Evolutionary conservation across 768 basidiomycete genomes (phyloP).

Genomic region (Lactarius indigo): DNA sequence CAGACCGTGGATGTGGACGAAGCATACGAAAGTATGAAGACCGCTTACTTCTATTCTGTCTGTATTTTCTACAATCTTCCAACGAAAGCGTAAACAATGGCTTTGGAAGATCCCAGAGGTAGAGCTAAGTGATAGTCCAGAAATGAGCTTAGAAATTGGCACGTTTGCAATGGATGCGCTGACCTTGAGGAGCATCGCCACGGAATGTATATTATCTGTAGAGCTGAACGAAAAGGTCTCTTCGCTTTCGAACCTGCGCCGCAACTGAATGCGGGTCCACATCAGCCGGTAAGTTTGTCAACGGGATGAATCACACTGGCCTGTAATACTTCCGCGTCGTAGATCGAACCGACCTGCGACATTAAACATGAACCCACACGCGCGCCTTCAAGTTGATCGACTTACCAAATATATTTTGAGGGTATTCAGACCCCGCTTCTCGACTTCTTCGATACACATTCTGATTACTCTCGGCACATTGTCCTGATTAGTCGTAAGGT

Average conservation of each 20-base stretch:
- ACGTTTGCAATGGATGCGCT: neutral
- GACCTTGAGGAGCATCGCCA: neutral
- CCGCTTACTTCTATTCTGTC: neutral
- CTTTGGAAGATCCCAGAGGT: neutral
- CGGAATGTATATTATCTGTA: neutral
- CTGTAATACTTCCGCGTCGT: neutral
- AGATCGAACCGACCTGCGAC: neutral
- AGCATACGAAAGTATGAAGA: neutral
- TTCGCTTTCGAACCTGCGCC: neutral
- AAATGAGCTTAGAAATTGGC: neutral
- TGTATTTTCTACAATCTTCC: neutral
- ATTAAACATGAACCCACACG: neutral
- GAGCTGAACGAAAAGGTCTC: neutral
- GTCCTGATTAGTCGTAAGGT: neutral
- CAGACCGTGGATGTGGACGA: neutral
- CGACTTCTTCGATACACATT: neutral
- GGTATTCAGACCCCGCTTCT: neutral
- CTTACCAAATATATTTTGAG: neutral
- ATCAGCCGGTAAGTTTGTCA: neutral
- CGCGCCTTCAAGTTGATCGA: neutral
- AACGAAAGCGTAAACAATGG: neutral
- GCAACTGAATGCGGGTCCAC: neutral
- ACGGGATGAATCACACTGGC: neutral
- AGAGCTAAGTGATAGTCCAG: neutral
- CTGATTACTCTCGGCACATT: neutral